A percentile compares a stretch with the other conserved stretches of the same genome.
Conservation (phyloP, 768 basidiomycete species). For the Lactarius akahatsu region DNA sequence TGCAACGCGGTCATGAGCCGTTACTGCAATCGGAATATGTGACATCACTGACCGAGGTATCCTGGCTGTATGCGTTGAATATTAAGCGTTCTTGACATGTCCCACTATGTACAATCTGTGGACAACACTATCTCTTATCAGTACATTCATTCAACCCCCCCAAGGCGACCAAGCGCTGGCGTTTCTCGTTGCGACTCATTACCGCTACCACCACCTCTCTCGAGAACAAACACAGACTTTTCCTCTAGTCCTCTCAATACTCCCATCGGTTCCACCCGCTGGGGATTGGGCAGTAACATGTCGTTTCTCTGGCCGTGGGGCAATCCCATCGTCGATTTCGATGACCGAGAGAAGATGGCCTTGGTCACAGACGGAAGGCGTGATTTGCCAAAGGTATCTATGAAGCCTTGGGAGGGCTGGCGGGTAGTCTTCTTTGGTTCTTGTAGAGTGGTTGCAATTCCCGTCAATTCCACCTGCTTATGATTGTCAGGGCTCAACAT, state of each 20-base stretch:
- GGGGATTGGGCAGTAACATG: not conserved
- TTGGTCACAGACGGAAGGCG: slow-evolving; percentile 21
- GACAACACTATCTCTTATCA: slow-evolving; percentile 27
- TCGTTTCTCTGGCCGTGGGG: slow-evolving; percentile 24
- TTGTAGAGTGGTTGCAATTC: slow-evolving; percentile 39
- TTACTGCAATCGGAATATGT: not conserved
- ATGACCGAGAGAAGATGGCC: slow-evolving; percentile 26
- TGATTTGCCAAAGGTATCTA: slow-evolving; percentile 6
- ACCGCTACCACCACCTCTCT: slow-evolving; percentile 23
- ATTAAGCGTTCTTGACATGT: slow-evolving; percentile 16
- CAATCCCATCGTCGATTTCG: slow-evolving; percentile 5
- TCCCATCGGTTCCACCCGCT: not conserved
- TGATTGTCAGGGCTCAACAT: slow-evolving; percentile 62
- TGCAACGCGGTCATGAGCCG: not conserved
- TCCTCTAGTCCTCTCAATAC: not conserved
- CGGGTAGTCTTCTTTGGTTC: slow-evolving; percentile 52
- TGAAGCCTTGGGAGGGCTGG: slow-evolving; percentile 49
- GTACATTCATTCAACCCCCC: slow-evolving; percentile 23
- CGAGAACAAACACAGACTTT: slow-evolving; percentile 17
- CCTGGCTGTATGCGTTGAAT: not conserved
- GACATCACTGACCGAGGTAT: not conserved
- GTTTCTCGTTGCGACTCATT: slow-evolving; percentile 22
- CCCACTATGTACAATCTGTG: slow-evolving; percentile 10
- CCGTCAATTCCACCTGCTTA: not conserved
- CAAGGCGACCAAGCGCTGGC: slow-evolving; percentile 26